phyloP scores from a whole-genome alignment of 1,284 basidiomycete species.

The Coriolopsis trogii region DNA sequence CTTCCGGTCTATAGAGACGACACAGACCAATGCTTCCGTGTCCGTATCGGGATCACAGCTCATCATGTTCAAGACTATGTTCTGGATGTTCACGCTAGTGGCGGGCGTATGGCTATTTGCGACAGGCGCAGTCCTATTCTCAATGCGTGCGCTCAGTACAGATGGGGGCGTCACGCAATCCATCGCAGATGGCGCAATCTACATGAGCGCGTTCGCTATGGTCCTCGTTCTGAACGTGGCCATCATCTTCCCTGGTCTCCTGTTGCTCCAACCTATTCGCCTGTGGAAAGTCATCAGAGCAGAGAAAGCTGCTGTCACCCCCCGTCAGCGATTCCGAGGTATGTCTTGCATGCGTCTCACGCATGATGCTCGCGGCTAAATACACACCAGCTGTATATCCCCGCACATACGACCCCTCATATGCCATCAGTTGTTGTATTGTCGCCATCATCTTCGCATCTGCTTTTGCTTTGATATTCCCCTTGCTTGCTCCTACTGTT shows the following conservation, averaged over 20 bases:
- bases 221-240: constrained; percentile 69
- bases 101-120: constrained; percentile 64
- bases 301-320: constrained; percentile 65
- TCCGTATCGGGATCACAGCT: constrained; percentile 65
- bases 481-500: constrained; percentile 73
- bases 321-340: constrained; percentile 81
- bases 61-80: constrained; percentile 69
- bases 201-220: constrained; percentile 66
- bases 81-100: constrained; percentile 59
- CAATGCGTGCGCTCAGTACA: constrained; percentile 57
- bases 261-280: constrained; percentile 69
- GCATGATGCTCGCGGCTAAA: constrained; percentile 8
- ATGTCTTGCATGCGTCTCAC: constrained; percentile 26
- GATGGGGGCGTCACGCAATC: constrained; percentile 44
- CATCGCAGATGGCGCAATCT: constrained; percentile 72
- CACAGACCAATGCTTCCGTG: constrained; percentile 54
- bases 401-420: constrained; percentile 68
- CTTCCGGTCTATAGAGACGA: constrained; percentile 42
- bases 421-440: constrained; percentile 65
- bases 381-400: constrained; percentile 66
- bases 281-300: constrained; percentile 57
- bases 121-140: constrained; percentile 69
- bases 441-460: constrained; percentile 74
- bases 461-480: constrained; percentile 74
- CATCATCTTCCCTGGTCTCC: constrained; percentile 68